Base-by-base conservation (phyloP, 208 protist genomes). In the Crithidia fasciculata region DNA sequence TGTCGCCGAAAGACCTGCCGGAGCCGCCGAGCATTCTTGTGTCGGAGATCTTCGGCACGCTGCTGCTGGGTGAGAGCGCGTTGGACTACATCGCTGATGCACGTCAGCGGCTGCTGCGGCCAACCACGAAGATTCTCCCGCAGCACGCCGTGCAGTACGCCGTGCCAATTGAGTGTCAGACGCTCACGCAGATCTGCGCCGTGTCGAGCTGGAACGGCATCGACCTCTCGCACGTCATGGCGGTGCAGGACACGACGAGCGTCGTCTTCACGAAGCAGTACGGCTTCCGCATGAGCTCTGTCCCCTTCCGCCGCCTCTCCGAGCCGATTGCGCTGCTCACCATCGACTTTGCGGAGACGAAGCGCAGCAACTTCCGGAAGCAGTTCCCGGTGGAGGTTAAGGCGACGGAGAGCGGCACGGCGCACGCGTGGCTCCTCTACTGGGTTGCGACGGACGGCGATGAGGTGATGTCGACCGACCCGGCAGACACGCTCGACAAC, bases 201-300 rank as follows among this genome's bases (percentile, higher is more conserved):
- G 95, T 96, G 15, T 83, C 73, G 16, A 69, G 68, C n/a, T 98
- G 92, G 92, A 83, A 89, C 47, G 93, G 84, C 37, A 67, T 98
- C 45, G 74, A 97, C 71, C 78, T 98, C 15, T 87, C 84, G 13
- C 75, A 91, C 49, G 87, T 98, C 63, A 97, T 94, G 73, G 76
- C 86, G 44, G 70, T 98, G 67, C 84, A 97, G 76, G 95, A 98
- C 80, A 97, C 93, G 12, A 85, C 83, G 4, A 94, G 86, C 61
- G 72, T 94, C 12, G 92, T 98, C 59, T 98, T 98, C 85, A 96
- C 95, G 12, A 98, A 98, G 82, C 90, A 96, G 80, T 98, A 98
- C 74, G 95, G 95, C 54, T 96, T 97, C 76, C 92, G 92, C 67
- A 86, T 98, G 78, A 94, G 84, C 75, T 95, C 89, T 59, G 86